A percentile compares a stretch with the other conserved stretches of the same genome.
Conservation (phyloP, 176 grass and related monocot species). For the Aegilops speltoides region DNA sequence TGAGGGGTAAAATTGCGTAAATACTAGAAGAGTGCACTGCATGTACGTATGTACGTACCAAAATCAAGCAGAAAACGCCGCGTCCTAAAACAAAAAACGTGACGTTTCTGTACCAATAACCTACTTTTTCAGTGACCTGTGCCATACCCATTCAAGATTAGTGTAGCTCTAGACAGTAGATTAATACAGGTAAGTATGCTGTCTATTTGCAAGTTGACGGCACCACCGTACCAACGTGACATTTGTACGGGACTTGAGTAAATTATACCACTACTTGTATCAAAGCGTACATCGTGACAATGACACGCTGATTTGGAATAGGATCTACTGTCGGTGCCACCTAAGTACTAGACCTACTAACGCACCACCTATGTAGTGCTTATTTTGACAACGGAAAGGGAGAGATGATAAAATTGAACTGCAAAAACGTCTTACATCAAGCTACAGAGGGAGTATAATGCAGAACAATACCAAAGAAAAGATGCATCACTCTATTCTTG, state of each 20-base stretch:
- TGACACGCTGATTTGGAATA: not conserved
- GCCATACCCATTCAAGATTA: not conserved
- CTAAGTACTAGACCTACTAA: too few species aligned
- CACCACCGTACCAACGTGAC: not conserved
- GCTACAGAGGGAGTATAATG: too few species aligned
- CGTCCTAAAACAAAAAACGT: not conserved
- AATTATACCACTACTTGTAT: not conserved
- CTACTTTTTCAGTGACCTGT: not conserved
- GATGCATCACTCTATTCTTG: not conserved
- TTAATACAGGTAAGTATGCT: not conserved
- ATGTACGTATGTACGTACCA: not conserved
- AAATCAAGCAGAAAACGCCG: conserved; percentile 4
- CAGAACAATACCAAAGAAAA: too few species aligned
- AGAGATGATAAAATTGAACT: too few species aligned
- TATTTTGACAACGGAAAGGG: too few species aligned
- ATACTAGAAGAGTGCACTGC: not conserved
- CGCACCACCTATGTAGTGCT: too few species aligned
- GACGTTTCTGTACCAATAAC: not conserved
- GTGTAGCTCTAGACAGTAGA: not conserved
- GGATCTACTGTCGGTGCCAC: not conserved
- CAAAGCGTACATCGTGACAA: not conserved
- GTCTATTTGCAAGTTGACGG: not conserved
- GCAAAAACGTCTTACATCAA: too few species aligned
- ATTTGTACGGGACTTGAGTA: not conserved
- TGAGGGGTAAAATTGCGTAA: not conserved